A percentile compares a stretch with the other conserved stretches of the same genome.
Conservation (phyloP, 768 basidiomycete genomes). For the Cystobasidiopsis lactophilus region DNA sequence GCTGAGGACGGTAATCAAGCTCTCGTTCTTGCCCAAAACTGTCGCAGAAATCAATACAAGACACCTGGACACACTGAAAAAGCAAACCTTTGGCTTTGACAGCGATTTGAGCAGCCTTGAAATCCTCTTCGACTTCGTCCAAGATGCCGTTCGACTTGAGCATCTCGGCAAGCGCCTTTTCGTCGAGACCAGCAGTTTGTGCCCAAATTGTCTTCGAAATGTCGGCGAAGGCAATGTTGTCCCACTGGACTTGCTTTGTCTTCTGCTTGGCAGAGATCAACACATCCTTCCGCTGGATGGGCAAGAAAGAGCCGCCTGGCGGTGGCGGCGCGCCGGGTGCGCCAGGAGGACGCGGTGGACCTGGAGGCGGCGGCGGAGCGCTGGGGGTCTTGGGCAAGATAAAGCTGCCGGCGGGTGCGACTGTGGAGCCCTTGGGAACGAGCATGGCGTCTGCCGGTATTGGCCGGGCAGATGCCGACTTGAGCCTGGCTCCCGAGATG, state of each 20-base stretch:
- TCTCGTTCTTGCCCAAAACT: conserved; percentile 73
- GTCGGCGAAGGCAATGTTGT: conserved; percentile 79
- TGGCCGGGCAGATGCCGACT: neutral
- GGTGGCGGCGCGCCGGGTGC: conserved; percentile 15
- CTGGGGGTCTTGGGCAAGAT: conserved; percentile 17
- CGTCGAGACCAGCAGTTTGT: neutral
- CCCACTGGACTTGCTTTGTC: conserved; percentile 98
- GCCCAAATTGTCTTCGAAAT: conserved; percentile 71
- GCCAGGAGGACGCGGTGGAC: conserved; percentile 4
- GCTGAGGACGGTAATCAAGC: conserved; percentile 23
- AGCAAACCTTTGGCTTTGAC: no score
- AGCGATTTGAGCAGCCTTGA: conserved; percentile 85
- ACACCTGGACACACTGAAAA: no score
- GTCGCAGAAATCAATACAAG: no score
- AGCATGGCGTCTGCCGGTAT: neutral
- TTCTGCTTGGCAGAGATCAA: conserved; percentile 61
- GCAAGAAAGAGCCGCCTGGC: conserved; percentile 4
- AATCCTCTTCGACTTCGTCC: conserved; percentile 92
- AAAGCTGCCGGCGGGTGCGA: conserved; percentile 20
- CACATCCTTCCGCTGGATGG: conserved; percentile 56
- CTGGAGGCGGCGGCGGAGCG: conserved; percentile 20
- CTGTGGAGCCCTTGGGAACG: conserved; percentile 1
- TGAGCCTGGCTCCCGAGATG: neutral
- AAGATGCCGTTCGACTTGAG: conserved; percentile 70
- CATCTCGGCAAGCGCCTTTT: conserved; percentile 41